Evolutionary conservation across 306 rosid species (phyloP), one percentile per base, ranked within the genome.

Genomic region (Prunus campanulata): DNA sequence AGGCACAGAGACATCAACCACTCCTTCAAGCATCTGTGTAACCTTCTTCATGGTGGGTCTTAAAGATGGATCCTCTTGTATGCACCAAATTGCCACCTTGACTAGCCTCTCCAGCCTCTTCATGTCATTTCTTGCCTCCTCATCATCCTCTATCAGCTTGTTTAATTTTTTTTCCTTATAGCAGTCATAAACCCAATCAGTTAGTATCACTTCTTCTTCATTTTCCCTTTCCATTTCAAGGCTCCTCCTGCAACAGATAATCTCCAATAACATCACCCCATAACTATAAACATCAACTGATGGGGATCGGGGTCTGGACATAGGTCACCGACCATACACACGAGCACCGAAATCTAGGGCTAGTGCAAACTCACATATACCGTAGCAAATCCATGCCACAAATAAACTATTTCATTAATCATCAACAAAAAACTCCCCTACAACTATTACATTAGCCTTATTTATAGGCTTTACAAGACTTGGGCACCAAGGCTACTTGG

Each of bases 1-100:
- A 12, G 69, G 74, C 11, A 8, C 3, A 13, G 78, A 60, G 2
- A 73, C 83, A 42, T 73, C 83, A 9, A 42, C 3, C 67, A 67
- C 51, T 56, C 74, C 83, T 73, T 48, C 78, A 47, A 62, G 66
- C 70, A 57, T 73, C 47, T 54, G 82, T 14, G 67, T 32, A 13
- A 79, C 74, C 67, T 72, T 65, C 59, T 72, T 79, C 82, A 52
- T 79, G 77, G 74, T 63, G 1, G 74, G 82, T 66, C 82, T 72
- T 20, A 65, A 46, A 22, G 60, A 72, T 54, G 82, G 82, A 79
- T 79, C 82, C 77, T 72, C 78, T 57, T 65, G 74, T 39, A 72
- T 55, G 71, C 82, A 79, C 74, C 82, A 79, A 59, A 79, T 32
- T 51, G 68, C 74, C 15, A 72, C 61, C 74, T 22, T 79, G 22